Evolutionary conservation across 2,329 filamentous ascomycete genomes (phyloP).

Genomic region (Phaeosphaeriaceae sp.): DNA sequence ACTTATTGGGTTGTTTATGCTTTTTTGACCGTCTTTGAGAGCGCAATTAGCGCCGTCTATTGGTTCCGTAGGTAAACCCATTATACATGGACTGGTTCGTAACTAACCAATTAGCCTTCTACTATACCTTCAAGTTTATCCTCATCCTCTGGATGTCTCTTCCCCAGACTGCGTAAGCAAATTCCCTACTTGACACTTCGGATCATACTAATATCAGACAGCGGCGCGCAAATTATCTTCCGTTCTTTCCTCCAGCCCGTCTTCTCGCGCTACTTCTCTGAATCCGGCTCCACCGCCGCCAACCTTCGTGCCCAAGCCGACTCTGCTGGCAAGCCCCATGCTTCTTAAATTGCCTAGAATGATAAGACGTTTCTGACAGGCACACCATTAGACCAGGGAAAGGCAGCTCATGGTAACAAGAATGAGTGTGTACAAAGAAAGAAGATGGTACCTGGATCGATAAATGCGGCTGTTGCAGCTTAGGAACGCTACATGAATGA

Average conservation of each 20-base stretch:
- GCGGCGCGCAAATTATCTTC: constrained; percentile 96
- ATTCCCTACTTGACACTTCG: constrained; percentile 19
- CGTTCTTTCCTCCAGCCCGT: constrained; percentile 91
- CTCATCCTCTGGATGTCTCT: constrained; percentile 98
- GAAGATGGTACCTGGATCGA: constrained; percentile 13
- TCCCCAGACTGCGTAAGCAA: constrained; percentile 83
- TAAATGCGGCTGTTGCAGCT: constrained; percentile 37
- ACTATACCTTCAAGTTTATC: constrained; percentile 99
- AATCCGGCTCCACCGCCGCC: constrained; percentile 74
- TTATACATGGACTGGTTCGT: not conserved
- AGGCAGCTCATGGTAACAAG: not conserved
- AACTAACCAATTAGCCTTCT: constrained; percentile 69
- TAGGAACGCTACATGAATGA: constrained; percentile 33
- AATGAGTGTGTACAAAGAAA: not conserved
- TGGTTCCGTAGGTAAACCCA: constrained; percentile 69
- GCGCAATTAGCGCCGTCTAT: constrained; percentile 82
- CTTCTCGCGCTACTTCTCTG: constrained; percentile 87
- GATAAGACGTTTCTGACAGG: constrained; percentile 36
- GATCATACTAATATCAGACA: constrained; percentile 49
- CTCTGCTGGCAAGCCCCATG: constrained; percentile 58
- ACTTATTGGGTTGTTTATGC: constrained; percentile 88
- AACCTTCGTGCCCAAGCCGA: constrained; percentile 90
- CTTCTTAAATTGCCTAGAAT: constrained; percentile 28
- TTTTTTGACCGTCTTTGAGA: constrained; percentile 84
- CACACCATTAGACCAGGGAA: constrained; percentile 29